Evolutionary conservation across 2,329 filamentous ascomycete species (phyloP), one percentile per base, ranked within the genome.

Genomic region (Pseudogymnoascus sp.): DNA sequence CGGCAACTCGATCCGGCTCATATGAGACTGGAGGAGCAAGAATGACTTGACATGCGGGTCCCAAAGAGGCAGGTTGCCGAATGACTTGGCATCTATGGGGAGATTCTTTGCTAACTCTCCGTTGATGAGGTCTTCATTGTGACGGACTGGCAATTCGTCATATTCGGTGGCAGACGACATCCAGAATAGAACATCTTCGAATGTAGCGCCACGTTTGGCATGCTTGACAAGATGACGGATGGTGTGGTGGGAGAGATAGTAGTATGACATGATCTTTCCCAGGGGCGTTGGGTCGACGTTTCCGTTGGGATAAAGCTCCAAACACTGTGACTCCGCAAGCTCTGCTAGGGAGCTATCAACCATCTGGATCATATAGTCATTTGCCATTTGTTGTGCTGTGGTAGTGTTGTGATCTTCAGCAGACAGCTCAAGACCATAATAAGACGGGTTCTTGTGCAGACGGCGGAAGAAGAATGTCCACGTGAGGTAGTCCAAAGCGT

Each of bases 401-500:
- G 92, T 86, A 7, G 88, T 93, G 73, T 92, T 96, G 76, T 97
- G 92, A 69, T 97, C 92, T 69, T 97, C 93, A 0, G 90, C 88
- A 0, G 90, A 91, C 49, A 99, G 95, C 73, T 97, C 90, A 0
- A 99, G 86, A 0, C 96, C 96, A 70, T 99, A 99, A 77, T 96
- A 99, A 0, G 93, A 96, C 1, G 95, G 95, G 70, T 99, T 99
- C 80, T 99, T 99, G 79, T 99, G 95, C 40, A 99, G 79, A 9
- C 95, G 84, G 2, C 96, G 86, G 83, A 99, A 99, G 84, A 99
- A 99, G 80, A 99, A 99, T 0, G 96, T 99, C 95, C 96, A 99
- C 0, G 95, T 99, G 62, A 99, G 78, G 73, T 99, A 99, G 75
- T 99, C 96, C 3, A 99, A 83, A 0, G 95, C 95, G 76, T 99